A percentile compares a stretch with the other conserved stretches of the same genome.
These are phyloP conservation scores for Pseudogymnoascus sp. DNA, from an alignment of 2,329 filamentous ascomycete species.

Conservation along the genomic window DNA sequence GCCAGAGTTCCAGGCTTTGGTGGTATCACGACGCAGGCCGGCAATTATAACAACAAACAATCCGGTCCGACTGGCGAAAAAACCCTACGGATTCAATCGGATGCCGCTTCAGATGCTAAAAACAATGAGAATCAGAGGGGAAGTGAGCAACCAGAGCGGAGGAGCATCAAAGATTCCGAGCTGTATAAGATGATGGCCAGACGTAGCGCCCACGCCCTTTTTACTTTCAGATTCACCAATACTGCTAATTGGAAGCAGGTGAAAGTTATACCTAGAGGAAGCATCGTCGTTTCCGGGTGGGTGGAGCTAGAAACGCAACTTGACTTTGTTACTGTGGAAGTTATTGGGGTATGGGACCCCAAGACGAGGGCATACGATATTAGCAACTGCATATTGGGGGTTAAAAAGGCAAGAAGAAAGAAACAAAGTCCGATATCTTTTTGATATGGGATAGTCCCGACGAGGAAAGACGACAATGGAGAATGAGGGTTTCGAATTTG, in stretches of 20 bases:
- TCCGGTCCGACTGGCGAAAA: background rate
- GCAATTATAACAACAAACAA: constrained; percentile 3
- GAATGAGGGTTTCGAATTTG: background rate
- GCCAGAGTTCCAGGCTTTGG: background rate
- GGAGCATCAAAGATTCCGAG: constrained; percentile 6
- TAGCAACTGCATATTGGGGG: constrained; percentile 18
- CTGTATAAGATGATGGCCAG: constrained; percentile 16
- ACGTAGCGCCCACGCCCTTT: constrained; percentile 22
- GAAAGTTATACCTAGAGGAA: constrained; percentile 42
- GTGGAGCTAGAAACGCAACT: constrained; percentile 45
- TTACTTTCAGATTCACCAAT: constrained; percentile 25
- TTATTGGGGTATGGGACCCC: constrained; percentile 49
- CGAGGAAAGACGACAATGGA: background rate
- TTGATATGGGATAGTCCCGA: background rate
- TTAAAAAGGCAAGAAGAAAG: background rate
- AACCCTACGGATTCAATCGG: constrained; percentile 13
- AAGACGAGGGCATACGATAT: constrained; percentile 37
- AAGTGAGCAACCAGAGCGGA: constrained; percentile 8
- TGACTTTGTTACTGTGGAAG: constrained; percentile 44
- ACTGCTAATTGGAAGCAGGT: constrained; percentile 41
- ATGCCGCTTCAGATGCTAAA: constrained; percentile 11
- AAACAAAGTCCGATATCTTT: background rate
- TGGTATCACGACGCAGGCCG: background rate
- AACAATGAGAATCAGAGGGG: constrained; percentile 8
- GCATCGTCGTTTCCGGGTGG: constrained; percentile 46